These are phyloP conservation scores for Phytopythium aichiense DNA, from an alignment of 352 stramenopile genomes.

Conservation along the genomic window DNA sequence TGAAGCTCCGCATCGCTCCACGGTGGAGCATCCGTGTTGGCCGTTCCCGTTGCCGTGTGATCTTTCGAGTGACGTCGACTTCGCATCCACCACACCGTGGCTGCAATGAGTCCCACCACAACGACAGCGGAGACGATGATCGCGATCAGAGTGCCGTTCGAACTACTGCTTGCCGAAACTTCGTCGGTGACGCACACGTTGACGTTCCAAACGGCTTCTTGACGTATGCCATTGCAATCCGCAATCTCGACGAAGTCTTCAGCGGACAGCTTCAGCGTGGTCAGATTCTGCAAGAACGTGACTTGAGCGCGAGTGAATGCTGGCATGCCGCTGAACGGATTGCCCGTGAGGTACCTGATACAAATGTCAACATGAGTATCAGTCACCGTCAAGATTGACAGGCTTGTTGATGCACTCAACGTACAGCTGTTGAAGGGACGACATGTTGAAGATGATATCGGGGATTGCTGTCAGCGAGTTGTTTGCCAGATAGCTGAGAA, in stretches of 20 bases:
- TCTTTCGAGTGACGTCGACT: too few relatives aligned
- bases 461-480: constrained; percentile 3
- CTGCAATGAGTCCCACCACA: too few relatives aligned
- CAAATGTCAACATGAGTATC: not conserved
- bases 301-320: constrained; percentile 4
- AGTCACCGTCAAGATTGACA: not conserved
- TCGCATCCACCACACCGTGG: too few relatives aligned
- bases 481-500: too few relatives aligned
- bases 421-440: not conserved
- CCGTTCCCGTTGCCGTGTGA: too few relatives aligned
- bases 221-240: not conserved
- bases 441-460: not conserved
- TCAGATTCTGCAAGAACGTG: not conserved
- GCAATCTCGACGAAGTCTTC: not conserved
- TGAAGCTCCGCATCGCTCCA: constrained; percentile 19
- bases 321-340: constrained; percentile 1
- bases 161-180: too few relatives aligned
- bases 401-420: not conserved
- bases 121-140: too few relatives aligned
- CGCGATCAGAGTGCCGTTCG: too few relatives aligned
- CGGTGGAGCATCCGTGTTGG: not conserved
- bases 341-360: not conserved
- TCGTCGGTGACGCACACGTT: constrained; percentile 3
- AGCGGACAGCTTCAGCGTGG: not conserved
- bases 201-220: not conserved